phyloP scores from a whole-genome alignment of 805 yeast genomes.

The Candida argentea region DNA sequence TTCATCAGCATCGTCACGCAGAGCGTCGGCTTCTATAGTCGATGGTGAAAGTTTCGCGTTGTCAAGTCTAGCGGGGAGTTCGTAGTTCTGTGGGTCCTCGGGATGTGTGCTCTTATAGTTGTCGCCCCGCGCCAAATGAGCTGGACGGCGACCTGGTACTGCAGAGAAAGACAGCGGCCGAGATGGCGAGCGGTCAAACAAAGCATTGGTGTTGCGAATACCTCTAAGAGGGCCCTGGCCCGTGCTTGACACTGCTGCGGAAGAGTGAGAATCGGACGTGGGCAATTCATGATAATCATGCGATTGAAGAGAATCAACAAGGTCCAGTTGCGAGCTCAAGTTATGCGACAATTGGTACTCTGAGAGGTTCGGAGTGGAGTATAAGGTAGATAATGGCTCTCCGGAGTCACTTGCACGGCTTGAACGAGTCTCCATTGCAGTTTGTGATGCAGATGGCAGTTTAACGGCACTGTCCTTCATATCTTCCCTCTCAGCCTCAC shows the following conservation, averaged over 20 bases:
- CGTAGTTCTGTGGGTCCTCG: constrained; percentile 34
- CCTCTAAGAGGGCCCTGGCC: background rate
- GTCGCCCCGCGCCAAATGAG: constrained; percentile 72
- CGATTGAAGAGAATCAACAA: constrained; percentile 25
- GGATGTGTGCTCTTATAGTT: constrained; percentile 53
- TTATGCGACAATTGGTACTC: constrained; percentile 34
- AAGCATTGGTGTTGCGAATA: constrained; percentile 1
- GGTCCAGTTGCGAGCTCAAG: constrained; percentile 25
- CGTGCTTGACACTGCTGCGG: constrained; percentile 1
- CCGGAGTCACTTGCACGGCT: constrained; percentile 4
- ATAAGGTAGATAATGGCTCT: constrained; percentile 7
- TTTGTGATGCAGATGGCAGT: constrained; percentile 1
- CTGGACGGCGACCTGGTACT: constrained; percentile 19
- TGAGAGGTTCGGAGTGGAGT: constrained; percentile 34
- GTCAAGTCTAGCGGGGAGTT: constrained; percentile 30
- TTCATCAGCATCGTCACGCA: constrained; percentile 16
- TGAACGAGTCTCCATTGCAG: background rate
- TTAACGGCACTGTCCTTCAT: background rate
- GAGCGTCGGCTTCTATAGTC: constrained; percentile 3
- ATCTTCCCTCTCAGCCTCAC: background rate
- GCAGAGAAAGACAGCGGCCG: constrained; percentile 2
- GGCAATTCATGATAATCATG: constrained; percentile 25
- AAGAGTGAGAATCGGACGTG: background rate
- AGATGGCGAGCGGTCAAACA: background rate
- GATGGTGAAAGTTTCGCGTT: no score